A percentile compares a stretch with the other conserved stretches of the same genome.
phyloP scores from a whole-genome alignment of 306 rosid genomes.

The Prunus padus region DNA sequence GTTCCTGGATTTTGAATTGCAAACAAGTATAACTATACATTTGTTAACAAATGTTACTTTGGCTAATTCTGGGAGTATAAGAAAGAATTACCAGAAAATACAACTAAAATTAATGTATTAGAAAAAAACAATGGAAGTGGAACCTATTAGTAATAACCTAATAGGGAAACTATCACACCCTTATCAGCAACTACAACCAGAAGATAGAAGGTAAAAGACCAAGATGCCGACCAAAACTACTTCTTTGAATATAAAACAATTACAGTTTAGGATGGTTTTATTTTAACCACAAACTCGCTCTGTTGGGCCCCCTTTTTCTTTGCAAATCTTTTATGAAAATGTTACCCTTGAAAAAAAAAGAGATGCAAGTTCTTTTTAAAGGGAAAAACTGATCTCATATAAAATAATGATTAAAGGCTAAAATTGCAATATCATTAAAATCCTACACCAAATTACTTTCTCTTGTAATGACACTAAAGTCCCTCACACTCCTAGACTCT shows the following conservation, averaged over 20 bases:
- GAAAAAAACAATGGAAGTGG: neutral
- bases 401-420: too few species aligned
- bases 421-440: neutral
- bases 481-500: neutral
- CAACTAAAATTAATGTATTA: neutral
- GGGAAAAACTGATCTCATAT: too few species aligned
- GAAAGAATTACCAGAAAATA: neutral
- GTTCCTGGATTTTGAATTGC: slow-evolving; percentile 43
- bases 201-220: neutral
- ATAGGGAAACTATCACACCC: neutral
- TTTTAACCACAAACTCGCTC: neutral
- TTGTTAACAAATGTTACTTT: neutral
- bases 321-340: too few species aligned
- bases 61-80: neutral
- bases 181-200: neutral
- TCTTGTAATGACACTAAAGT: neutral
- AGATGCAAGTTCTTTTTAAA: neutral
- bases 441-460: neutral
- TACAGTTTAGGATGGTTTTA: neutral
- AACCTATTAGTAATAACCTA: neutral
- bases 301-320: neutral
- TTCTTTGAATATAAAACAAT: neutral
- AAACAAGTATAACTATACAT: slow-evolving; percentile 2
- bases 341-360: neutral
- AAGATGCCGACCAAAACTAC: neutral